Evolutionary conservation across 768 basidiomycete genomes (phyloP).

Genomic region (Strobilomyces confusus): DNA sequence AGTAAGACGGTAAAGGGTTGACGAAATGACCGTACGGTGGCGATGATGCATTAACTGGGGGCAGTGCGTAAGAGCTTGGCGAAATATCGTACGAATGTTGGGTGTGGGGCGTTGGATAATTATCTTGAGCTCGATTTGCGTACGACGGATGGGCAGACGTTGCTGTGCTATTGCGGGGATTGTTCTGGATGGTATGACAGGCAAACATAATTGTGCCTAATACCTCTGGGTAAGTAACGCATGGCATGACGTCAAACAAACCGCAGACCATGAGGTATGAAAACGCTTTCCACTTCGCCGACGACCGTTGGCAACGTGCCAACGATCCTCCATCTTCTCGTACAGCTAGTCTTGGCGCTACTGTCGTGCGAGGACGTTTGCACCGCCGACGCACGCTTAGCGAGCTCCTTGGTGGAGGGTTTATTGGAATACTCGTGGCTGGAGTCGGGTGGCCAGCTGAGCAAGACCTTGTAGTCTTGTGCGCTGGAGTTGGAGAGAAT

Average conservation of each 20-base stretch:
- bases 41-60: slow-evolving; percentile 27
- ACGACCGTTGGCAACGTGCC: slow-evolving; percentile 58
- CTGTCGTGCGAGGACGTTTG: slow-evolving; percentile 49
- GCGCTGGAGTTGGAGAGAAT: slow-evolving; percentile 55
- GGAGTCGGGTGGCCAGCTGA: slow-evolving; percentile 75
- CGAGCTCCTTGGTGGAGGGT: slow-evolving; percentile 43
- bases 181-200: slow-evolving; percentile 33
- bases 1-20: slow-evolving; percentile 25
- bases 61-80: slow-evolving; percentile 28
- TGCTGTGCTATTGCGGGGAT: slow-evolving; percentile 18
- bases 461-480: slow-evolving; percentile 51
- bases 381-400: slow-evolving; percentile 63
- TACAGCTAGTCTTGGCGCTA: slow-evolving; percentile 83
- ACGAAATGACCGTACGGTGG: slow-evolving; percentile 27
- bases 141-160: slow-evolving; percentile 26
- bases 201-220: slow-evolving; percentile 39
- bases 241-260: slow-evolving; percentile 35
- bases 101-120: slow-evolving; percentile 21
- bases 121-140: slow-evolving; percentile 23
- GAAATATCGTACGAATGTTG: slow-evolving; percentile 29
- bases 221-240: slow-evolving; percentile 20
- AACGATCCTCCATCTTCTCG: slow-evolving; percentile 73
- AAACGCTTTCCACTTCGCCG: slow-evolving; percentile 78
- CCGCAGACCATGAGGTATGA: slow-evolving; percentile 80
- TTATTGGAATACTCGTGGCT: slow-evolving; percentile 37